Evolutionary conservation across 2,329 filamentous ascomycete genomes (phyloP).

Genomic region (Aspergillus oerlinghausenensis): DNA sequence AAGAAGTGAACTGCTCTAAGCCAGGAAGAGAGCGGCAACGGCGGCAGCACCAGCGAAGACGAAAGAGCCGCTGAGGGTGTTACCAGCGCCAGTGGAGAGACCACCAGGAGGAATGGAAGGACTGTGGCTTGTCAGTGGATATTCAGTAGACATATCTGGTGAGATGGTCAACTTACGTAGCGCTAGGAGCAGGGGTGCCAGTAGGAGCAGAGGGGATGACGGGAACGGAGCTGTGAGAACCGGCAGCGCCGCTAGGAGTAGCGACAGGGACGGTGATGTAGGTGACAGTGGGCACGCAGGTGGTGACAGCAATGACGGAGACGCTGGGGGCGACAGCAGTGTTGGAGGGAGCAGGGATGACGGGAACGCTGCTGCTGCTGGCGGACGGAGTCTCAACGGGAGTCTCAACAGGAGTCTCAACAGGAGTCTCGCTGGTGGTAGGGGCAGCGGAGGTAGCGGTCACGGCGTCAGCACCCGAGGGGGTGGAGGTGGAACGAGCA

Average conservation of each 20-base stretch:
- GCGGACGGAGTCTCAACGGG: slow-evolving; percentile 26
- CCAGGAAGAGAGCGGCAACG: slow-evolving; percentile 29
- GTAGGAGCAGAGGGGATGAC: slow-evolving; percentile 16
- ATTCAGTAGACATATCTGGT: background rate
- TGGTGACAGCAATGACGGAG: slow-evolving; percentile 28
- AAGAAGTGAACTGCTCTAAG: slow-evolving; percentile 25
- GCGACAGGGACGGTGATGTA: slow-evolving; percentile 20
- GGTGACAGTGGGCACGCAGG: slow-evolving; percentile 30
- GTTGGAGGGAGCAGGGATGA: slow-evolving; percentile 6
- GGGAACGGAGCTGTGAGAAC: slow-evolving; percentile 12
- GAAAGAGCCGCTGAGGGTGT: slow-evolving; percentile 25
- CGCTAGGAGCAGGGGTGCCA: slow-evolving; percentile 5
- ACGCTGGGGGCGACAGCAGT: slow-evolving; percentile 10
- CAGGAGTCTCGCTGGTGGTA: too few species aligned
- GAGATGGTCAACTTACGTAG: slow-evolving; percentile 14
- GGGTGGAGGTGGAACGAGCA: slow-evolving; percentile 22
- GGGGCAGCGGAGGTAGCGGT: slow-evolving; percentile 10
- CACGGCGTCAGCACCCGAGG: slow-evolving; percentile 18
- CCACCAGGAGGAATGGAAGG: slow-evolving; percentile 13
- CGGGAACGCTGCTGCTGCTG: slow-evolving; percentile 23
- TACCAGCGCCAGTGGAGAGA: slow-evolving; percentile 28
- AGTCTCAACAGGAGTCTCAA: too few species aligned
- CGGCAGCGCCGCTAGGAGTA: slow-evolving; percentile 6
- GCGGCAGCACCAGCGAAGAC: slow-evolving; percentile 28
- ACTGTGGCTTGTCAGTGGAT: slow-evolving; percentile 7